Evolutionary conservation across 495 filamentous ascomycete species (phyloP), one percentile per base, ranked within the genome.

Genomic region (Aspergillus asperescens): DNA sequence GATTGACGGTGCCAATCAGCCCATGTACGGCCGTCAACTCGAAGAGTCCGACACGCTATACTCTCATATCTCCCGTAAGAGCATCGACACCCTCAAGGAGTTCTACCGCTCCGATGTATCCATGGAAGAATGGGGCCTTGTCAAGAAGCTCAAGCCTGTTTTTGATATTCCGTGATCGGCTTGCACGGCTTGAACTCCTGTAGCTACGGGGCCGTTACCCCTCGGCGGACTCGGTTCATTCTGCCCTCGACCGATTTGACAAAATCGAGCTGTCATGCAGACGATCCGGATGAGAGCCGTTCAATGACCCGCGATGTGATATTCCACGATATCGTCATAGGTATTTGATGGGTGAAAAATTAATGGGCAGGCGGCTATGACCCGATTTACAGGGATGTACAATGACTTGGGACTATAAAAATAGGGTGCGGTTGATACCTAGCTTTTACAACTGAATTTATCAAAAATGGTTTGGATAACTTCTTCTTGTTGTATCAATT

Each of bases 1-100:
- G 81, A 90, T 99, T 64, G 93, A 99, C 73, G 92, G 90, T 13
- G 72, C 86, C 18, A 92, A 96, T 69, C 93, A 99, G 72, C 93
- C 93, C 10, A 80, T 87, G 50, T 99, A 99, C 66, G 93, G 93
- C 34, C 86, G 93, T 47, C 93, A 99, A 39, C 79, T 97, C 44
- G 93, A 99, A 70, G 92, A 99, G 66, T 86, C 86, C 65, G 93
- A 99, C 68, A 76, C 70, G 15, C 78, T 99, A 24, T 96, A 95
- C 77, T 89, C 85, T 42, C 76, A 84, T 31, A 93, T 99, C 58
- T 90, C 86, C 35, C 81, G 93, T 54, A 75, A 78, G 56, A 90
- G 85, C 63, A 97, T 99, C 70, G 89, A 99, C 71, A 88, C 83
- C 23, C 80, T 99, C 46, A 99, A 99, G 78, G 89, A 95, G 62